phyloP scores from a whole-genome alignment of 1,284 basidiomycete genomes.

The Apiotrichum domesticum region DNA sequence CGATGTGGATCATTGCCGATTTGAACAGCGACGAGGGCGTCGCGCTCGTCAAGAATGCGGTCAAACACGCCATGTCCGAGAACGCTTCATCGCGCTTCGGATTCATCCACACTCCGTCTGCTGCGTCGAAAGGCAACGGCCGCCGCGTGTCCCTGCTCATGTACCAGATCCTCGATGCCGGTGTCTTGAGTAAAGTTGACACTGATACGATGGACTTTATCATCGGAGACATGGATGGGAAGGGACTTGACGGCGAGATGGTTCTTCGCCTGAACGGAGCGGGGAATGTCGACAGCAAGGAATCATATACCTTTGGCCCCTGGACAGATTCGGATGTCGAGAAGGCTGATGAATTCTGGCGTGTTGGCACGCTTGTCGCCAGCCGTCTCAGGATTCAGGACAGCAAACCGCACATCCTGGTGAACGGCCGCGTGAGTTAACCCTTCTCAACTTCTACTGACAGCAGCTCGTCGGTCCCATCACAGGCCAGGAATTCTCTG shows the following conservation, averaged over 20 bases:
- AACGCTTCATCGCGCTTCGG: constrained; percentile 41
- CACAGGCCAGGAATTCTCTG: constrained; percentile 53
- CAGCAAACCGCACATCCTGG: constrained; percentile 59
- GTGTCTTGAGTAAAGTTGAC: constrained; percentile 19
- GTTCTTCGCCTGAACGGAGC: too few species aligned
- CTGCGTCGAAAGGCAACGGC: constrained; percentile 1
- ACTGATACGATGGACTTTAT: constrained; percentile 33
- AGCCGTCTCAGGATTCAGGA: constrained; percentile 53
- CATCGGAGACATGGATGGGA: constrained; percentile 22
- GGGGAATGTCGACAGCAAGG: too few species aligned
- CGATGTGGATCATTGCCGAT: constrained; percentile 70
- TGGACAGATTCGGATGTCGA: constrained; percentile 26
- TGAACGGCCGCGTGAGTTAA: constrained; percentile 71
- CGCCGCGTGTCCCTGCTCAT: constrained; percentile 37
- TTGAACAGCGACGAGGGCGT: constrained; percentile 62
- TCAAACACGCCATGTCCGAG: constrained; percentile 53
- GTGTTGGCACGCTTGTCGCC: constrained; percentile 22
- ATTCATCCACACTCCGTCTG: constrained; percentile 43
- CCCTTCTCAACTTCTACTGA: not conserved
- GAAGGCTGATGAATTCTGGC: constrained; percentile 41
- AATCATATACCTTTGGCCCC: too few species aligned
- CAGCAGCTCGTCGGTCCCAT: constrained; percentile 62
- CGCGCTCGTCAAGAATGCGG: constrained; percentile 56
- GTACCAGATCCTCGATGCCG: constrained; percentile 31
- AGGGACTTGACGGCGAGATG: constrained; percentile 4